Conservation (phyloP, 352 stramenopile species). For the Lagenidium sp. region DNA sequence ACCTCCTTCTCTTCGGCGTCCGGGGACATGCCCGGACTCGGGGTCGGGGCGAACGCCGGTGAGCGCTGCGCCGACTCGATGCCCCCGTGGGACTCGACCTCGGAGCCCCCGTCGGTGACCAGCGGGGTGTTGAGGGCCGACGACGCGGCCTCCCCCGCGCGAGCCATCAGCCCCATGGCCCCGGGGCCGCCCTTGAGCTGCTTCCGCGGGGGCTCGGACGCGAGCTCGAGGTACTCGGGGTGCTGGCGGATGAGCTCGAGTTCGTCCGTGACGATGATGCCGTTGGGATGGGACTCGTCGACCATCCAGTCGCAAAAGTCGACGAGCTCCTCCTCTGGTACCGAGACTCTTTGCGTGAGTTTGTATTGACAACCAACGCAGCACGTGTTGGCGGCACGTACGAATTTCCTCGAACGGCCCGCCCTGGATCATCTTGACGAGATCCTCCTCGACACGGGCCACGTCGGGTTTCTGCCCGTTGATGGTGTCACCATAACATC, state of each 20-base stretch:
- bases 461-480: slow-evolving; percentile 65
- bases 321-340: slow-evolving; percentile 72
- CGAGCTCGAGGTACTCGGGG: slow-evolving; percentile 66
- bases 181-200: too few species aligned
- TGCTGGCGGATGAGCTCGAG: slow-evolving; percentile 78
- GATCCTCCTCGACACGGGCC: slow-evolving; percentile 68
- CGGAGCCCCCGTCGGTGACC: slow-evolving; percentile 55
- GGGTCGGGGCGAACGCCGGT: slow-evolving; percentile 38
- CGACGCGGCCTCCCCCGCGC: slow-evolving; percentile 9
- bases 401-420: slow-evolving; percentile 70
- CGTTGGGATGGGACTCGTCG: slow-evolving; percentile 60
- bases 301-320: slow-evolving; percentile 86
- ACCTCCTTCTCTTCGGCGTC: slow-evolving; percentile 48
- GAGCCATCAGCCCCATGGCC: too few species aligned
- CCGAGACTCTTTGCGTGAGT: too few species aligned
- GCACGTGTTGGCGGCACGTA: too few species aligned
- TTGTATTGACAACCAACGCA: too few species aligned
- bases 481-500: background rate
- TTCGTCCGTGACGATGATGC: slow-evolving; percentile 67
- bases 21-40: slow-evolving; percentile 40
- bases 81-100: slow-evolving; percentile 48
- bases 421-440: slow-evolving; percentile 73
- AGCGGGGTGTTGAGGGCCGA: slow-evolving; percentile 66
- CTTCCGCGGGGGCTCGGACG: slow-evolving; percentile 29
- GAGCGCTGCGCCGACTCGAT: slow-evolving; percentile 58